Evolutionary conservation across 441 rosid species (phyloP), one percentile per base, ranked within the genome.

Genomic region (Sinapis alba): DNA sequence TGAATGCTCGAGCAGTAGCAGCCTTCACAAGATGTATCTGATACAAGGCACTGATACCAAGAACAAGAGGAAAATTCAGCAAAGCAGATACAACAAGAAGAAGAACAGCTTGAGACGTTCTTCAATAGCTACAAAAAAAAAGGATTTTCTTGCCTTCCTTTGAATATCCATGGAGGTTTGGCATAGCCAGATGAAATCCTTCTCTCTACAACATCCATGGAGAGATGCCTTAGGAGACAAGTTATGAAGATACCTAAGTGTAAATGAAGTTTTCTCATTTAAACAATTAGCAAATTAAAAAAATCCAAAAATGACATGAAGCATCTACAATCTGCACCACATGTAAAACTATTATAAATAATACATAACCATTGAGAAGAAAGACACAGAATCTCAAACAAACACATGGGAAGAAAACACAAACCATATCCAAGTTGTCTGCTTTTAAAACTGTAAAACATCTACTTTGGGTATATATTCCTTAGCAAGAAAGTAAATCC

Each of bases 1-100:
- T 87, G 78, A 91, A 84, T 32, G 86, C 87, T 78, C 93, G 84
- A 74, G 97, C 98, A 23, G 90, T 93, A 65, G 86, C 88, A 71
- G 97, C 89, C 64, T 90, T 96, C 34, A 96, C 99, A 61, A 96
- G 98, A 83, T 96, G 99, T 70, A 96, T 84, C 81, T 96, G 99
- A 69, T 93, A 96, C 86, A 96, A 82, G 47, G 98, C 99, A 72
- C 98, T 93, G 89, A 68, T 79, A 58, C 3, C 41, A 79, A 73
- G 1, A 19, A n/a, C 12, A 51, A 51, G 21, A 34, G 28, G 6
- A 73, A 24, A 24, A 45, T 18, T 78, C 66, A 74, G 71, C 12
- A 66, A 69, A 16, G 18, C 19, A 58, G 15, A 34, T 43, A 53
- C 23, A 51, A 4, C 6, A 30, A 79, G 11, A 58, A 68, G 58